Conservation (phyloP, 257 asterid genomes). For the Nicotiana otophora region DNA sequence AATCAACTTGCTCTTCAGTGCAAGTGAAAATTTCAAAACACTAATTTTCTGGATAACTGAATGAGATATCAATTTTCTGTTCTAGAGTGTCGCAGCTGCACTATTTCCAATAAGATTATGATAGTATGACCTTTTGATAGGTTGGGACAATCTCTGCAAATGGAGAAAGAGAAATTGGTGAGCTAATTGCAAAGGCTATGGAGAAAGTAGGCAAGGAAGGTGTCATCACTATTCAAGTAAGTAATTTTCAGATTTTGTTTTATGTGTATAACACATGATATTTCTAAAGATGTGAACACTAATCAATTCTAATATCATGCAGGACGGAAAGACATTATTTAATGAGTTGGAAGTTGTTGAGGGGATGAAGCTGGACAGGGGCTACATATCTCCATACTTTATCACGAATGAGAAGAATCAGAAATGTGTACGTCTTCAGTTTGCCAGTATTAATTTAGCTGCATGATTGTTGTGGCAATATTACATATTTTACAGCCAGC, state of each 20-base stretch:
- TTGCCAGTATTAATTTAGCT: not conserved
- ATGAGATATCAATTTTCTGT: not conserved
- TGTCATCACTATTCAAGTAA: conserved; percentile 58
- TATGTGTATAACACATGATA: not conserved
- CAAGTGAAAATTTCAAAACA: not conserved
- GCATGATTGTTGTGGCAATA: not conserved
- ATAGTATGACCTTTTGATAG: conserved; percentile 10
- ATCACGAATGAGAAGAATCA: conserved; percentile 49
- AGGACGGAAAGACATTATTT: conserved; percentile 48
- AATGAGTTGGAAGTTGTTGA: conserved; percentile 61
- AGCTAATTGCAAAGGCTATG: conserved; percentile 65
- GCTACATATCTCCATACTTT: conserved; percentile 57
- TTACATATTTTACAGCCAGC: not conserved
- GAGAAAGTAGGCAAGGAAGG: conserved; percentile 67
- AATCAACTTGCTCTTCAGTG: not conserved
- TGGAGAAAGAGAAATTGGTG: conserved; percentile 60
- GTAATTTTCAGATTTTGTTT: conserved; percentile 11
- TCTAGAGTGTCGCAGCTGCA: not conserved
- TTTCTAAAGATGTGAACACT: not conserved
- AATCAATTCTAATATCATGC: conserved; percentile 5
- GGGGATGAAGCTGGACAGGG: conserved; percentile 61
- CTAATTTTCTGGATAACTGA: not conserved
- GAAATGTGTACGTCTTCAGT: conserved; percentile 36
- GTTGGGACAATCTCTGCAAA: conserved; percentile 60
- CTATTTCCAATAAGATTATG: not conserved